Percentiles rank a stretch among this genome's conserved stretches.
Conservation (phyloP, 2,329 filamentous ascomycete genomes). For the Clathrospora elynae region DNA sequence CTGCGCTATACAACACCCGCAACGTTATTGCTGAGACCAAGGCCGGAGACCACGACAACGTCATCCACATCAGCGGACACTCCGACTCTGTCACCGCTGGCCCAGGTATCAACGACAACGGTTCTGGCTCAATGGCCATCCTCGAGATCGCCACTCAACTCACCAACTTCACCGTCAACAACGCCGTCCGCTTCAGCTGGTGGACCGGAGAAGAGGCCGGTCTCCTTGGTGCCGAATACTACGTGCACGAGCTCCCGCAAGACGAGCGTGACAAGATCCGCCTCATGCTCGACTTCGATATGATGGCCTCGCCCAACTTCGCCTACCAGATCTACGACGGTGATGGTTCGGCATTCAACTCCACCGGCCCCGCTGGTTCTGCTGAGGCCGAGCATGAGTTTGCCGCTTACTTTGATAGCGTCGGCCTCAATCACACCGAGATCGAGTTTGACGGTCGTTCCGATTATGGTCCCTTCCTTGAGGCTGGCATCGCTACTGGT, state of each 20-base stretch:
- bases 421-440: constrained; percentile 58
- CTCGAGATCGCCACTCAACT: constrained; percentile 66
- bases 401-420: constrained; percentile 39
- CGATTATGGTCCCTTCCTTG: constrained; percentile 79
- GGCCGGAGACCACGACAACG: constrained; percentile 62
- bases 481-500: constrained; percentile 72
- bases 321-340: constrained; percentile 62
- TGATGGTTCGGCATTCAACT: constrained; percentile 61
- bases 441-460: constrained; percentile 79
- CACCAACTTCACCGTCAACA: constrained; percentile 73
- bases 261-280: constrained; percentile 63
- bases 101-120: constrained; percentile 79
- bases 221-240: constrained; percentile 64
- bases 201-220: constrained; percentile 69
- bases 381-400: constrained; percentile 70
- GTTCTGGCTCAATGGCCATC: constrained; percentile 67
- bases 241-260: constrained; percentile 57
- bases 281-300: constrained; percentile 74
- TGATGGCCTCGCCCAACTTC: constrained; percentile 70
- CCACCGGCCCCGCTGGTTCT: constrained; percentile 65
- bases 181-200: constrained; percentile 68
- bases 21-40: constrained; percentile 67
- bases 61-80: constrained; percentile 63
- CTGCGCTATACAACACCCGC: constrained; percentile 33
- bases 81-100: constrained; percentile 65